Evolutionary conservation across 2,329 filamentous ascomycete species (phyloP).

Genomic region (Phaeosphaeria sp.): DNA sequence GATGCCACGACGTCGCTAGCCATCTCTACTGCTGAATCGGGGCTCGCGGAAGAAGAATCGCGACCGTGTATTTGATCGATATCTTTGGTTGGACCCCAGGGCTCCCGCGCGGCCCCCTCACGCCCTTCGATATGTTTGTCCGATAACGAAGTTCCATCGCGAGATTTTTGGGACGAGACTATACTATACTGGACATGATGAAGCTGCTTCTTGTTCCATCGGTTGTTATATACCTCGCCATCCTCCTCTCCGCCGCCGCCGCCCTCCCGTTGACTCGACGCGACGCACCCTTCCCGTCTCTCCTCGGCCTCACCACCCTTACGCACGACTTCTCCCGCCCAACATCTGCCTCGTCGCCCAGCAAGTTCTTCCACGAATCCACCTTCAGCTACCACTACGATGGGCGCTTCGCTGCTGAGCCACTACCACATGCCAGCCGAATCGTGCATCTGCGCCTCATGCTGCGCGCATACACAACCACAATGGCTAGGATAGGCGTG

Average conservation of each 20-base stretch:
- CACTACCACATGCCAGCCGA: slow-evolving; percentile 57
- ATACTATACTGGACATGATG: not conserved
- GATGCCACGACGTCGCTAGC: not conserved
- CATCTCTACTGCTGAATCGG: not conserved
- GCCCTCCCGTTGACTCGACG: slow-evolving; percentile 6
- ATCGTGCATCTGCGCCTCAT: slow-evolving; percentile 58
- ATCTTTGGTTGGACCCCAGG: not conserved
- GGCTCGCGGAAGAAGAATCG: not conserved
- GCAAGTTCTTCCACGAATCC: slow-evolving; percentile 47
- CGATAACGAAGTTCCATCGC: not conserved
- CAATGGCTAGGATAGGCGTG: slow-evolving; percentile 63
- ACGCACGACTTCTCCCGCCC: slow-evolving; percentile 25
- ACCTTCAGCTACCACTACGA: slow-evolving; percentile 64
- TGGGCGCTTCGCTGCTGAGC: slow-evolving; percentile 59
- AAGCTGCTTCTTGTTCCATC: slow-evolving; percentile 9
- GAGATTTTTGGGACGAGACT: too few relatives aligned
- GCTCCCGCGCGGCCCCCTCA: too few relatives aligned
- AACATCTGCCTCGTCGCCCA: slow-evolving; percentile 8
- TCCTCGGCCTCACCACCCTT: slow-evolving; percentile 28
- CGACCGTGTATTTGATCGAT: not conserved
- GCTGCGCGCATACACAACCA: slow-evolving; percentile 62
- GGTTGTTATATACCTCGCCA: not conserved
- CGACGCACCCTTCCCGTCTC: slow-evolving; percentile 12
- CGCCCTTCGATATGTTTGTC: not conserved
- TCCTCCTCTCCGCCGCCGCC: not conserved